A percentile compares a stretch with the other conserved stretches of the same genome.
These are phyloP conservation scores for Middelhovenomyces tepae DNA, from an alignment of 805 yeast species.

Conservation along the genomic window DNA sequence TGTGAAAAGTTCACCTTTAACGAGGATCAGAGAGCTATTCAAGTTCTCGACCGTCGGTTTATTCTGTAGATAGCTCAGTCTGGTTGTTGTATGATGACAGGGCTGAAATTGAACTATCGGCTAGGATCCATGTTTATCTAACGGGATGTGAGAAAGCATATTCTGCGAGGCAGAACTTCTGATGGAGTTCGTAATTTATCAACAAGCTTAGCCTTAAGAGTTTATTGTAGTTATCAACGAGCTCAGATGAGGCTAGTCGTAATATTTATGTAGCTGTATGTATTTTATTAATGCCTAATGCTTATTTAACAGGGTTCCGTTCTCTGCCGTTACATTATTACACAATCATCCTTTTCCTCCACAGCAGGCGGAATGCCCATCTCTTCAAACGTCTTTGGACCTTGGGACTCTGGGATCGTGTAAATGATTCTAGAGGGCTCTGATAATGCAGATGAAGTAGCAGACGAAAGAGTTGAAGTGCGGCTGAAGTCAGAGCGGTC, in stretches of 20 bases:
- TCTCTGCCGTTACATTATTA: slow-evolving; percentile 26
- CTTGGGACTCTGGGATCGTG: slow-evolving; percentile 1
- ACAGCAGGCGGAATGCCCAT: slow-evolving; percentile 24
- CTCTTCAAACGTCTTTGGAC: slow-evolving; percentile 28
- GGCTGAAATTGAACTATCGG: slow-evolving; percentile 10
- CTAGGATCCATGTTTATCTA: slow-evolving; percentile 9
- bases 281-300: no score
- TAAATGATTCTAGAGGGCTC: no score
- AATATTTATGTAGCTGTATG: no score
- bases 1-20: slow-evolving; percentile 21
- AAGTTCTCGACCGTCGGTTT: slow-evolving; percentile 23
- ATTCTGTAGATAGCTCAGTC: slow-evolving; percentile 2
- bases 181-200: no score
- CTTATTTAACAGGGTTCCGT: no score
- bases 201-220: no score
- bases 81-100: slow-evolving; percentile 12
- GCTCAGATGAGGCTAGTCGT: no score
- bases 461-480: slow-evolving; percentile 1
- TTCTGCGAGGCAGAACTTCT: no score
- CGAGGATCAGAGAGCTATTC: slow-evolving; percentile 26
- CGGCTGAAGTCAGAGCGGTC: slow-evolving; percentile 1
- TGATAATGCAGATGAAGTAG: no score
- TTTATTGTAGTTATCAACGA: no score
- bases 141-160: no score
- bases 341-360: slow-evolving; percentile 23